Conservation (phyloP, 768 basidiomycete species). For the Leucocoprinus leucothites region DNA sequence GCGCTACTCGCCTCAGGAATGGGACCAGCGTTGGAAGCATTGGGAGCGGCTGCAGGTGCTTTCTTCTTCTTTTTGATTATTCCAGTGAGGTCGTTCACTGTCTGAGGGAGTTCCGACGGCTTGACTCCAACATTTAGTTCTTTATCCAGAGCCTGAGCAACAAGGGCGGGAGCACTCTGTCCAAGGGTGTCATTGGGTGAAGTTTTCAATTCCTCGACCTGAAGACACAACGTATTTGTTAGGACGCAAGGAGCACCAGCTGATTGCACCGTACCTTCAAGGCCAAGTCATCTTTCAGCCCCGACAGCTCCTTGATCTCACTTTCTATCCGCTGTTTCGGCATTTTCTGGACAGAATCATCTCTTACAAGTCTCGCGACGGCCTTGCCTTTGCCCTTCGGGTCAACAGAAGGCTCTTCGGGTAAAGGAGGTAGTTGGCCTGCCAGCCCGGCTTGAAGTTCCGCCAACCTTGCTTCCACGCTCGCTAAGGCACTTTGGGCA, state of each 20-base stretch:
- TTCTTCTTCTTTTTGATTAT: slow-evolving; percentile 91
- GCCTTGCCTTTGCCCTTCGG: slow-evolving; percentile 74
- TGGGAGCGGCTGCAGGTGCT: slow-evolving; percentile 28
- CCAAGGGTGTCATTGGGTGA: slow-evolving; percentile 58
- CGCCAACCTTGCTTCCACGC: slow-evolving; percentile 66
- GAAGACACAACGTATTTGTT: not conserved
- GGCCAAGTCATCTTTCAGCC: slow-evolving; percentile 76
- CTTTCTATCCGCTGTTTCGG: slow-evolving; percentile 67
- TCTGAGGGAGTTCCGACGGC: slow-evolving; percentile 31
- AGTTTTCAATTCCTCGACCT: slow-evolving; percentile 91
- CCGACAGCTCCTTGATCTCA: slow-evolving; percentile 78
- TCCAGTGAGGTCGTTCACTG: slow-evolving; percentile 79
- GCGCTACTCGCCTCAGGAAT: slow-evolving; percentile 21
- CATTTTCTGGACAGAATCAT: slow-evolving; percentile 64
- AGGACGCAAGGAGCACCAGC: not conserved
- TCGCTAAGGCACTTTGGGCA: slow-evolving; percentile 75
- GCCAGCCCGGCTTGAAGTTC: slow-evolving; percentile 51
- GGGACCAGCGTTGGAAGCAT: slow-evolving; percentile 5
- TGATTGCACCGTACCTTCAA: slow-evolving; percentile 55
- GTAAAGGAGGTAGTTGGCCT: slow-evolving; percentile 31
- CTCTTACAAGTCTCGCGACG: slow-evolving; percentile 38
- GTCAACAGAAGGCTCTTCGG: slow-evolving; percentile 33
- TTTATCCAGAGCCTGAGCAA: slow-evolving; percentile 65
- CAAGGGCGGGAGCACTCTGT: slow-evolving; percentile 66
- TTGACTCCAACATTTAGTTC: slow-evolving; percentile 52